These are phyloP conservation scores for Amoebophrya sp. DNA, from an alignment of 169 alveolate genomes.

Conservation along the genomic window DNA sequence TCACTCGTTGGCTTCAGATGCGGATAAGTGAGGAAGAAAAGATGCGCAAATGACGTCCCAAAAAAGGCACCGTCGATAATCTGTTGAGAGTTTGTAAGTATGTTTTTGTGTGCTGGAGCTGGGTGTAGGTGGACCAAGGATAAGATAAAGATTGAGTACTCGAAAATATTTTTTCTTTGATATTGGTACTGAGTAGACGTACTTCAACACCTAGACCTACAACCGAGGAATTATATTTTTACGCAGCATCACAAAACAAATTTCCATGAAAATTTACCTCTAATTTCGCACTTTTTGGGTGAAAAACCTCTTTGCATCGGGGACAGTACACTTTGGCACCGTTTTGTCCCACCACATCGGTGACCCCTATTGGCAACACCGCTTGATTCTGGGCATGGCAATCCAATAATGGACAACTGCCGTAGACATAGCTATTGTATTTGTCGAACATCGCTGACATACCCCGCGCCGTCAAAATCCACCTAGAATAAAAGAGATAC, in stretches of 20 bases:
- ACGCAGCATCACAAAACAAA: too few relatives aligned
- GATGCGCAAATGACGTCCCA: conserved; percentile 83
- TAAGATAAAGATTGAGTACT: too few relatives aligned
- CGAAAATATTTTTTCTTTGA: too few relatives aligned
- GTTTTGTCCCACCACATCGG: conserved; percentile 72
- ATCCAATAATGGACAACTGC: conserved; percentile 74
- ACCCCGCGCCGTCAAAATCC: conserved; percentile 76
- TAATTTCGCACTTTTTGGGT: conserved; percentile 59
- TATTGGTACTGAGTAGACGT: too few relatives aligned
- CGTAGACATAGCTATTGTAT: conserved; percentile 70
- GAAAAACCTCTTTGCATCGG: conserved; percentile 72
- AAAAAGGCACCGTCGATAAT: conserved; percentile 84
- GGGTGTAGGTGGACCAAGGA: too few relatives aligned
- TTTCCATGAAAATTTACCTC: not conserved
- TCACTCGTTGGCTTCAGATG: not conserved
- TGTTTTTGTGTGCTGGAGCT: too few relatives aligned
- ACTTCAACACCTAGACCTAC: too few relatives aligned
- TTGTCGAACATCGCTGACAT: conserved; percentile 70
- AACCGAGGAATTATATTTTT: too few relatives aligned
- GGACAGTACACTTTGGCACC: conserved; percentile 85
- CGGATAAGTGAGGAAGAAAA: conserved; percentile 54
- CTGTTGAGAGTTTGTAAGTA: too few relatives aligned
- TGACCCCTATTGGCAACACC: conserved; percentile 78
- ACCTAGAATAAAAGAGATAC: conserved; percentile 52
- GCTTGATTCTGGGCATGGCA: conserved; percentile 66